These are phyloP conservation scores for Pseudognaphalium luteoalbum DNA, from an alignment of 129 eudicot species.

Conservation along the genomic window DNA sequence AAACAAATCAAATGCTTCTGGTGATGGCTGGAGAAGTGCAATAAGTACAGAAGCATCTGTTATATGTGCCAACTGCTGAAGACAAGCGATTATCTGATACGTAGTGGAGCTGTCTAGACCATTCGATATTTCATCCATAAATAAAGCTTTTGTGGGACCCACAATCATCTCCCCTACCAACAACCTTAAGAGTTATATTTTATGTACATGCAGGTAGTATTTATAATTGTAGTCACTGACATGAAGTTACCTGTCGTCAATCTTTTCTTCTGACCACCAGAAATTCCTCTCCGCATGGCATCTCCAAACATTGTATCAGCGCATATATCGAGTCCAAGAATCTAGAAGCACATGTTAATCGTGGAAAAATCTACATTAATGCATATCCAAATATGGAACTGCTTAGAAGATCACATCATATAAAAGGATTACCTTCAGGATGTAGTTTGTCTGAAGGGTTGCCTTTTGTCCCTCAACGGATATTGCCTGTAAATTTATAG, in stretches of 20 bases:
- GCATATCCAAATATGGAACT: background rate
- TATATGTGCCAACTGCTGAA: constrained; percentile 72
- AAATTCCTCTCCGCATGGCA: constrained; percentile 80
- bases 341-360: constrained; percentile 33
- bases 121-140: constrained; percentile 87
- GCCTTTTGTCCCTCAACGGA: constrained; percentile 56
- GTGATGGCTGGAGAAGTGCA: constrained; percentile 91
- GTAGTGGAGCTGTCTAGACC: constrained; percentile 92
- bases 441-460: constrained; percentile 61
- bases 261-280: constrained; percentile 89
- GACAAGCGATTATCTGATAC: constrained; percentile 68
- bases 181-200: background rate
- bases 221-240: background rate
- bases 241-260: constrained; percentile 65
- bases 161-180: constrained; percentile 81
- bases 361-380: background rate
- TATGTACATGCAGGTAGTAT: background rate
- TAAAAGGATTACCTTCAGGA: constrained; percentile 45
- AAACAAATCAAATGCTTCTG: constrained; percentile 77
- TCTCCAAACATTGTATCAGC: constrained; percentile 74
- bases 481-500: constrained; percentile 33
- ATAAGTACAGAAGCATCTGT: constrained; percentile 70
- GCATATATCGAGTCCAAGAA: constrained; percentile 83
- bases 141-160: constrained; percentile 72
- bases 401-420: background rate